Percentiles rank a stretch among this genome's conserved stretches.
phyloP scores from a whole-genome alignment of 257 asterid species.

The Misopates orontium region DNA sequence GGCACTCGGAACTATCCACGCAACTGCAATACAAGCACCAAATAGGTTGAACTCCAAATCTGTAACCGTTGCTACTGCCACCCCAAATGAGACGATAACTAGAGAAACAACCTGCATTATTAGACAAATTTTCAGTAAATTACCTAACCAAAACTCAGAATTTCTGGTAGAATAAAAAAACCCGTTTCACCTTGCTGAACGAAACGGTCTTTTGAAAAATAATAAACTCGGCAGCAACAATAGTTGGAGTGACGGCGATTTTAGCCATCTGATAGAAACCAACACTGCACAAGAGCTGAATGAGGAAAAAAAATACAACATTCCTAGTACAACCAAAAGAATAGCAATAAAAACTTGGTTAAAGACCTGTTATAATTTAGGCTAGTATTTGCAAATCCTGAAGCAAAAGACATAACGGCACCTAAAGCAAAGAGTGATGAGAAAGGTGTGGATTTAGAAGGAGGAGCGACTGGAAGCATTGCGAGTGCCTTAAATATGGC shows the following conservation, averaged over 20 bases:
- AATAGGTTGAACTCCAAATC: conserved; percentile 78
- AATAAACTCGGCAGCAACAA: conserved; percentile 69
- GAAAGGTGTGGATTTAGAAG: conserved; percentile 70
- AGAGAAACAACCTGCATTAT: conserved; percentile 61
- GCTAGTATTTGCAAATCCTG: conserved; percentile 88
- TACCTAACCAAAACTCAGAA: too few relatives aligned
- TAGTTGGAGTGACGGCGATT: conserved; percentile 89
- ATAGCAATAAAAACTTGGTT: background rate
- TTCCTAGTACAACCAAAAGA: background rate
- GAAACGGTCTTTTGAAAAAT: conserved; percentile 61
- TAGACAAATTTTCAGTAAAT: background rate
- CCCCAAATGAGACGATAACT: conserved; percentile 69
- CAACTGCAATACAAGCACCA: conserved; percentile 75
- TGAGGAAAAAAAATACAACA: conserved; percentile 27
- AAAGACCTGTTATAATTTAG: conserved; percentile 73
- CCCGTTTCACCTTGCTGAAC: conserved; percentile 45
- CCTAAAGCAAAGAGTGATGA: conserved; percentile 76
- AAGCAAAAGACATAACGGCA: conserved; percentile 84
- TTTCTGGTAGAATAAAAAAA: too few relatives aligned
- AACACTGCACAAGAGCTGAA: conserved; percentile 58
- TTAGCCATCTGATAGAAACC: conserved; percentile 98
- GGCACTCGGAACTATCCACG: conserved; percentile 83
- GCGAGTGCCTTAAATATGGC: conserved; percentile 67
- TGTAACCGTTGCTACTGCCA: conserved; percentile 85
- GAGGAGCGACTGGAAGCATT: conserved; percentile 74